Conservation (phyloP, 139 green algal species). For the Chlamydomonas applanata region DNA sequence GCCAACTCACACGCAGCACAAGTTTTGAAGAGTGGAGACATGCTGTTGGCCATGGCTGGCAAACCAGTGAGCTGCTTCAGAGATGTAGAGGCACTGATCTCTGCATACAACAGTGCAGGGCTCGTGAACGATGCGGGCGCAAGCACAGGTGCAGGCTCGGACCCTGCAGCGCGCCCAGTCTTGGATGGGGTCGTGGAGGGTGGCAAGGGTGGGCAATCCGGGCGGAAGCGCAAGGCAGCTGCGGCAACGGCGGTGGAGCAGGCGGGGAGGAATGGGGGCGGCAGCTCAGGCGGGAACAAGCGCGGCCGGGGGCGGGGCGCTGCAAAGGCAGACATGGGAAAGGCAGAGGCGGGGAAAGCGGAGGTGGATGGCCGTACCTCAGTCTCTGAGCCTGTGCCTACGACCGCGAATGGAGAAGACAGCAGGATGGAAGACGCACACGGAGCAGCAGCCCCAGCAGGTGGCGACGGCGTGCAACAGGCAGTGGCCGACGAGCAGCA, state of each 20-base stretch:
- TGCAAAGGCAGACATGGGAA: too few species aligned
- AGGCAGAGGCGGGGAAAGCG: not conserved
- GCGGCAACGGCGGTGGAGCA: not conserved
- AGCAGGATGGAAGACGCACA: too few species aligned
- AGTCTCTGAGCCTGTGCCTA: too few species aligned
- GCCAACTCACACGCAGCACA: conserved; percentile 27
- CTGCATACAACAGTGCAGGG: not conserved
- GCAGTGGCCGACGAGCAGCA: too few species aligned
- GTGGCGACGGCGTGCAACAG: too few species aligned
- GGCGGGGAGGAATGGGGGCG: not conserved
- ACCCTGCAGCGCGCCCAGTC: too few species aligned
- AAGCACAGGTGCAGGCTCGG: not conserved
- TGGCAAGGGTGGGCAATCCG: not conserved
- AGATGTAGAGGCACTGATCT: conserved; percentile 60
- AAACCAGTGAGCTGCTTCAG: conserved; percentile 66
- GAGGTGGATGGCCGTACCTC: not conserved
- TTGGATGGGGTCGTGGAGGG: not conserved
- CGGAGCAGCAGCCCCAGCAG: too few species aligned
- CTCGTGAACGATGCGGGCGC: not conserved
- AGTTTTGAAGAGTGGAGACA: conserved; percentile 74
- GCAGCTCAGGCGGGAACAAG: not conserved
- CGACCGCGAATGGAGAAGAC: not conserved
- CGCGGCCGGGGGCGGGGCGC: not conserved
- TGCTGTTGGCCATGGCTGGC: conserved; percentile 73
- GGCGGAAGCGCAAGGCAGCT: not conserved